Conservation (phyloP, 2,329 filamentous ascomycete species). For the Talaromyces funiculosus region DNA sequence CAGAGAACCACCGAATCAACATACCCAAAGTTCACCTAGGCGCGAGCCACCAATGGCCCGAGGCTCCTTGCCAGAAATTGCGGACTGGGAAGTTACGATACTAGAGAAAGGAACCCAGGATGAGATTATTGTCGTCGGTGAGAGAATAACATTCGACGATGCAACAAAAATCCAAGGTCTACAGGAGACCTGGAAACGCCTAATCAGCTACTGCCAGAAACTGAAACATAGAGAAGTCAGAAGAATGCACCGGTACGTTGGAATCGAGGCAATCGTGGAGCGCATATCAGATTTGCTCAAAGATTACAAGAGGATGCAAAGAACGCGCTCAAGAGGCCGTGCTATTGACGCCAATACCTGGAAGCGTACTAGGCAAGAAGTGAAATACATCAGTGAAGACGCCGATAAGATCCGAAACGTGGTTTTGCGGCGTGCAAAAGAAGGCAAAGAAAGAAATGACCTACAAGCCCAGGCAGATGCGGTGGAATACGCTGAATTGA, state of each 20-base stretch:
- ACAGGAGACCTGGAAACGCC: constrained; percentile 5
- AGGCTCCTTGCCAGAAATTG: neutral
- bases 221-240: neutral
- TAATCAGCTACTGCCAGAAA: neutral
- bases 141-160: neutral
- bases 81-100: constrained; percentile 2
- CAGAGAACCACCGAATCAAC: neutral
- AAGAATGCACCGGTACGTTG: neutral
- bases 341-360: neutral
- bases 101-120: neutral
- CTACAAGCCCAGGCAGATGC: constrained; percentile 6
- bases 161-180: constrained; percentile 4
- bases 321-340: neutral
- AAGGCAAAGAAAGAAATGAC: neutral
- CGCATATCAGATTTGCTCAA: neutral
- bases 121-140: neutral
- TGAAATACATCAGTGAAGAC: constrained; percentile 1
- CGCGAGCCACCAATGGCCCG: neutral
- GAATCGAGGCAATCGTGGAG: neutral
- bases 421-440: neutral
- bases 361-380: neutral
- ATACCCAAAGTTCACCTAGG: too few relatives aligned
- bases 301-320: constrained; percentile 12
- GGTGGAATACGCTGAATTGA: constrained; percentile 16
- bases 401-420: neutral